phyloP scores from a whole-genome alignment of 176 grass and related monocot genomes.

The Coix lacrymajobi region DNA sequence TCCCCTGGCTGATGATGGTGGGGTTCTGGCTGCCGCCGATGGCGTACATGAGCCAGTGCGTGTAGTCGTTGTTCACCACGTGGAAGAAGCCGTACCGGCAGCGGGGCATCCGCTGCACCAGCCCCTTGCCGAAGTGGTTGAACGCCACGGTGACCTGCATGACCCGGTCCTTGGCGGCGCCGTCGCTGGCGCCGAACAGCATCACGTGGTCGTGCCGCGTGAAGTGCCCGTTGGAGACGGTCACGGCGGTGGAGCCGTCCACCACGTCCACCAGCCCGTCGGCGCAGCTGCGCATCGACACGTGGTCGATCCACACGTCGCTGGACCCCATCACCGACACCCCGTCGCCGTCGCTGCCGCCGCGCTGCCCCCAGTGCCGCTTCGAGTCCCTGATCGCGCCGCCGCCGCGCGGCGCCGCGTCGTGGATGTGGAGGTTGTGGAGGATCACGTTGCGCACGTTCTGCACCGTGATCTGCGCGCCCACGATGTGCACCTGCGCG shows the following conservation, averaged over 20 bases:
- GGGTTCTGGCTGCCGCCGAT: conserved; percentile 72
- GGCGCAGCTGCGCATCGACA: conserved; percentile 58
- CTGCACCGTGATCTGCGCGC: conserved; percentile 63
- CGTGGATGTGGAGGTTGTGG: conserved; percentile 60
- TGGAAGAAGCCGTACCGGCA: conserved; percentile 79
- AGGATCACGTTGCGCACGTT: conserved; percentile 58
- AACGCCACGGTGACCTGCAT: conserved; percentile 87
- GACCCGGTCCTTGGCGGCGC: conserved; percentile 16
- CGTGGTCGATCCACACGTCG: conserved; percentile 74
- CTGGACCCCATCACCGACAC: conserved; percentile 45
- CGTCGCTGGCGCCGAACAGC: conserved; percentile 73
- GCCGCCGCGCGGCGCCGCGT: conserved; percentile 26
- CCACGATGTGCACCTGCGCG: conserved; percentile 58
- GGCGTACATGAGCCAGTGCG: conserved; percentile 86
- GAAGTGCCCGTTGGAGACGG: conserved; percentile 80
- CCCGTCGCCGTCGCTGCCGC: conserved; percentile 64
- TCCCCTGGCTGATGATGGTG: conserved; percentile 89
- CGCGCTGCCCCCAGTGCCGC: conserved; percentile 29
- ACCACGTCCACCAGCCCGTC: conserved; percentile 76
- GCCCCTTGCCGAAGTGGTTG: conserved; percentile 87
- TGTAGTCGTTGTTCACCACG: conserved; percentile 94
- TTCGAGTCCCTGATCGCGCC: conserved; percentile 54
- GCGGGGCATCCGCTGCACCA: conserved; percentile 82
- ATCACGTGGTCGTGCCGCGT: conserved; percentile 75
- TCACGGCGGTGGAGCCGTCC: conserved; percentile 66